phyloP scores from a whole-genome alignment of 73 alveolate species.

The Paramecium biaurelia region DNA sequence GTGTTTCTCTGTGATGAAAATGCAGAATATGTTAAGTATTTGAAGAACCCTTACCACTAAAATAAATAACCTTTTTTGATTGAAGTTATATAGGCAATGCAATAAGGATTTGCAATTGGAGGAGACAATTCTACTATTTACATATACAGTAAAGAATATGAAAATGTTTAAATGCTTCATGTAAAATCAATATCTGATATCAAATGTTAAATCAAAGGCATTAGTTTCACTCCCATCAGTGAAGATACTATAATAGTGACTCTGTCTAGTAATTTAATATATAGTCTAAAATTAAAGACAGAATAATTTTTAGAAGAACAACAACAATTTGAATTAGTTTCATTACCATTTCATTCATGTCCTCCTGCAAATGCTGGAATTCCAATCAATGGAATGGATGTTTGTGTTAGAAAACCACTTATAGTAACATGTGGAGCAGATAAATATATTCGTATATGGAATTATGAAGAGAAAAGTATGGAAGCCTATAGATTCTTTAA shows the following conservation, averaged over 20 bases:
- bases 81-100: constrained; percentile 63
- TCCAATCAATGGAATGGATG: constrained; percentile 94
- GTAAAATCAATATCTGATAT: constrained; percentile 41
- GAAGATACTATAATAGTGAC: constrained; percentile 60
- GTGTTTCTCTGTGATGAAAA: constrained; percentile 52
- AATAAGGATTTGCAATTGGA: constrained; percentile 75
- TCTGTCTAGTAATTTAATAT: constrained; percentile 39
- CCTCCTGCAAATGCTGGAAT: neutral
- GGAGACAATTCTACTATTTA: constrained; percentile 69
- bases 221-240: constrained; percentile 46
- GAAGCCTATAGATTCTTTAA: constrained; percentile 89
- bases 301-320: constrained; percentile 49
- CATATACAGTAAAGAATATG: constrained; percentile 63
- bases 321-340: constrained; percentile 56
- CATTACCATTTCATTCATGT: constrained; percentile 54
- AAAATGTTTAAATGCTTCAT: neutral
- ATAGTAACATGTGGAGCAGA: constrained; percentile 98
- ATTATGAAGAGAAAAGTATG: constrained; percentile 91
- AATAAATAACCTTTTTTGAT: constrained; percentile 60
- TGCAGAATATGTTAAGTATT: constrained; percentile 24
- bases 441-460: constrained; percentile 99
- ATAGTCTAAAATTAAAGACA: constrained; percentile 35
- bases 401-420: constrained; percentile 97
- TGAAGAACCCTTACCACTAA: neutral
- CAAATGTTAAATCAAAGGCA: constrained; percentile 31